Evolutionary conservation across 371 early-diverging fungal species (phyloP).

Genomic region (Lichtheimia ramosa): DNA sequence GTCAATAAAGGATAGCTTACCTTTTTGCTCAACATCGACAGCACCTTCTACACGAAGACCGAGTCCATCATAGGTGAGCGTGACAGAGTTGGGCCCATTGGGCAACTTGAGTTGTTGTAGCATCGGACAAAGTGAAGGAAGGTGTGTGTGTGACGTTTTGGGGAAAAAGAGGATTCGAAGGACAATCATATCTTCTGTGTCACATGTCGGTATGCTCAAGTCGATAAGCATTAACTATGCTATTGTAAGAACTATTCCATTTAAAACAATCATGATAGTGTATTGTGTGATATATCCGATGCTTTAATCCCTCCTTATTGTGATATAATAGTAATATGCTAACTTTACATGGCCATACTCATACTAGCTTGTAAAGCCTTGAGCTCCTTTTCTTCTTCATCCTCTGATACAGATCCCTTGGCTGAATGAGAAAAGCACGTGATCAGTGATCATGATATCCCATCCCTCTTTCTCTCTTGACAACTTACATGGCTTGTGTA

Average conservation of each 20-base stretch:
- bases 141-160: not conserved
- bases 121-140: constrained; percentile 19
- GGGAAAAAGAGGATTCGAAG: not conserved
- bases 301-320: too few relatives aligned
- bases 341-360: constrained; percentile 62
- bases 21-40: constrained; percentile 27
- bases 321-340: too few relatives aligned
- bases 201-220: too few relatives aligned
- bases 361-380: constrained; percentile 78
- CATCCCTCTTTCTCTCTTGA: constrained; percentile 3
- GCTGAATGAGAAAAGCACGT: not conserved
- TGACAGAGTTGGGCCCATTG: constrained; percentile 35
- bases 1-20: constrained; percentile 11
- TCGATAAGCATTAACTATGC: too few relatives aligned
- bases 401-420: constrained; percentile 49
- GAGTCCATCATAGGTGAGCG: constrained; percentile 37
- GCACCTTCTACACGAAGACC: constrained; percentile 53
- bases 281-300: too few relatives aligned
- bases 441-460: not conserved
- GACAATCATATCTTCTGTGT: not conserved
- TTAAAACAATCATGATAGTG: too few relatives aligned
- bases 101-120: constrained; percentile 25
- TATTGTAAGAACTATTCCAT: too few relatives aligned
- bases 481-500: constrained; percentile 64
- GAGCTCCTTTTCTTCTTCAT: constrained; percentile 89